Base-by-base conservation (phyloP, 2,329 filamentous ascomycete genomes). In the Phialophora tarda region DNA sequence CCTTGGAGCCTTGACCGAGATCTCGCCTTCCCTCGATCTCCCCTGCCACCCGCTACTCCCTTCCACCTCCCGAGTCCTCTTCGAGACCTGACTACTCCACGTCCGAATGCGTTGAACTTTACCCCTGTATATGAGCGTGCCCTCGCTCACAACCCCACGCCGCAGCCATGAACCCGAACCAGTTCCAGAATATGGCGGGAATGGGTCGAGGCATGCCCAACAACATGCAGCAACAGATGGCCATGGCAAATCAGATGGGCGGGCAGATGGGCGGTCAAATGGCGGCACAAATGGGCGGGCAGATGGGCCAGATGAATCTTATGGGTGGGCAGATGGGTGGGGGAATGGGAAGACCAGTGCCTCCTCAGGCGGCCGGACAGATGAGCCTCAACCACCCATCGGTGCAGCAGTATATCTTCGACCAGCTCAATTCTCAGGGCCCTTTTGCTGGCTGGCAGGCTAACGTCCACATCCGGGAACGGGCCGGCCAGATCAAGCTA, bases 371-470 rank as follows among this genome's bases (percentile, higher is more conserved):
- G 62, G 59, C 64, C 30, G 65, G 65, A 11, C 68, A 70, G 47
- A 65, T 68, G 65, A 66, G 55, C 53, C 63, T 70, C 21, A 68
- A 61, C 48, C 65, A 68, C 34, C 68, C 68, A 24, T 68, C 65
- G 44, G 68, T 69, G 14, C 69, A 72, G 50, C 75, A 74, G 51
- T 75, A 78, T 71, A 77, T 82, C 59, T 74, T 76, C 62, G 75
- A 78, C 58, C 73, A 73, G 48, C 72, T 83, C 62, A 76, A 79
- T 59, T 72, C 71, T 14, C 80, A 82, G 69, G 79, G 78, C 14
- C 75, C 78, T 3, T 81, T 78, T 59, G 75, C 71, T 32, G 81
- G 81, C 65, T 83, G 81, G 81, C 78, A 80, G 69, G 76, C 76
- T 21, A 77, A 77, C 28, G 77, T 83, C 6, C 71, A 72, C 14